phyloP scores from a whole-genome alignment of 2,329 filamentous ascomycete genomes.

The Ambrosiella beaveri region DNA sequence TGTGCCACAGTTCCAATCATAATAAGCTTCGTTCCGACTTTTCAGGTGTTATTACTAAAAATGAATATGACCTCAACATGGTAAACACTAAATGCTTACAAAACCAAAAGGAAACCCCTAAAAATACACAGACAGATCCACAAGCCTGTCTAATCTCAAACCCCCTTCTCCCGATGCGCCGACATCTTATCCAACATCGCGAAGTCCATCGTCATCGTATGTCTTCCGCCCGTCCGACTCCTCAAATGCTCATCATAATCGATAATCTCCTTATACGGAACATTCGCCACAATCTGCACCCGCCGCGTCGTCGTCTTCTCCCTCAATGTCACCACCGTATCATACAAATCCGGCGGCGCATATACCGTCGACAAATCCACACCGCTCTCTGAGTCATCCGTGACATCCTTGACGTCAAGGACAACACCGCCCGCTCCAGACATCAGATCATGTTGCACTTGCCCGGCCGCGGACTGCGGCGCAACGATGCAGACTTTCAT shows the following conservation, averaged over 20 bases:
- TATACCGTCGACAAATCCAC: conserved; percentile 58
- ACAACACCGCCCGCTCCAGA: conserved; percentile 56
- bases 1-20: too few species aligned
- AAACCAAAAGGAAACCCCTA: not conserved
- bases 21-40: too few species aligned
- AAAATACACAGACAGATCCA: not conserved
- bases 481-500: conserved; percentile 81
- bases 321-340: conserved; percentile 38
- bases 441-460: conserved; percentile 67
- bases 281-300: conserved; percentile 61
- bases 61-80: not conserved
- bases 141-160: not conserved
- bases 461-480: conserved; percentile 63
- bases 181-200: conserved; percentile 40
- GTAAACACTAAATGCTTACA: not conserved
- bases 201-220: conserved; percentile 41
- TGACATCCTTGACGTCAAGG: conserved; percentile 47
- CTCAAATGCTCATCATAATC: conserved; percentile 80
- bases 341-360: conserved; percentile 70
- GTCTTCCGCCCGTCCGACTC: conserved; percentile 71
- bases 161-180: conserved; percentile 31
- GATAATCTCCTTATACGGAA: conserved; percentile 92
- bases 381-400: conserved; percentile 19
- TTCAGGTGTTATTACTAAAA: too few species aligned
- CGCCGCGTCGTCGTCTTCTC: conserved; percentile 32